phyloP scores from a whole-genome alignment of 345 rosid genomes.

The Trapa bicornis region DNA sequence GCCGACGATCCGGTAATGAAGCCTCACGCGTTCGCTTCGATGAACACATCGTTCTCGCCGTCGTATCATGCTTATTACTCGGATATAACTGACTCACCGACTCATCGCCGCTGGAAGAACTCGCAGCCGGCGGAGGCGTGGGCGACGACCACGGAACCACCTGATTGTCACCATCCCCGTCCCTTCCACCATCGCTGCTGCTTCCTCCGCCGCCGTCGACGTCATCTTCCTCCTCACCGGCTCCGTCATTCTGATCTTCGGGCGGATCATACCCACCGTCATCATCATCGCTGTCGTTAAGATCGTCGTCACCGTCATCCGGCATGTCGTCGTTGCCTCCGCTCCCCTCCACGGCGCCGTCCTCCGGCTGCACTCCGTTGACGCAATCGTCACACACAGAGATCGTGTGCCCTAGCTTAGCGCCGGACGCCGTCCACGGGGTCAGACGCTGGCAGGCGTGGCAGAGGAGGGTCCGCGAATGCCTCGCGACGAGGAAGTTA shows the following conservation, averaged over 20 bases:
- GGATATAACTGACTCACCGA: conserved; percentile 2
- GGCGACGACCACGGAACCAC: conserved; percentile 43
- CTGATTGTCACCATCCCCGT: conserved; percentile 39
- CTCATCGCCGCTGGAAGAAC: conserved; percentile 28
- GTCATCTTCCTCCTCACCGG: background rate
- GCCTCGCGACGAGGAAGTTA: conserved; percentile 72
- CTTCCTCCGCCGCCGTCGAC: background rate
- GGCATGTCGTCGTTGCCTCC: conserved; percentile 9
- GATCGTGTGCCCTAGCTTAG: conserved; percentile 36
- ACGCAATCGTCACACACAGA: conserved; percentile 40
- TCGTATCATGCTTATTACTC: background rate
- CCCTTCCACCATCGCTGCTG: conserved; percentile 5
- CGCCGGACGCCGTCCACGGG: conserved; percentile 57
- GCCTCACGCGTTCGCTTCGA: conserved; percentile 18
- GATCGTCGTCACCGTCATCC: conserved; percentile 10
- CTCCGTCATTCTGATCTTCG: background rate
- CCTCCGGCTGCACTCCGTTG: conserved; percentile 1
- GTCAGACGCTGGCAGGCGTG: conserved; percentile 35
- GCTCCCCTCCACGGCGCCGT: conserved; percentile 10
- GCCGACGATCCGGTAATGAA: conserved; percentile 16
- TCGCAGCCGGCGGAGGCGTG: conserved; percentile 29
- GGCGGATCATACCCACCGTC: background rate
- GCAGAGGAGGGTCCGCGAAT: conserved; percentile 45
- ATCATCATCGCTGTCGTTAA: conserved; percentile 10
- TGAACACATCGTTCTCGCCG: conserved; percentile 3